Evolutionary conservation across 2,329 filamentous ascomycete genomes (phyloP).

Genomic region (Chaetomium strumarium): DNA sequence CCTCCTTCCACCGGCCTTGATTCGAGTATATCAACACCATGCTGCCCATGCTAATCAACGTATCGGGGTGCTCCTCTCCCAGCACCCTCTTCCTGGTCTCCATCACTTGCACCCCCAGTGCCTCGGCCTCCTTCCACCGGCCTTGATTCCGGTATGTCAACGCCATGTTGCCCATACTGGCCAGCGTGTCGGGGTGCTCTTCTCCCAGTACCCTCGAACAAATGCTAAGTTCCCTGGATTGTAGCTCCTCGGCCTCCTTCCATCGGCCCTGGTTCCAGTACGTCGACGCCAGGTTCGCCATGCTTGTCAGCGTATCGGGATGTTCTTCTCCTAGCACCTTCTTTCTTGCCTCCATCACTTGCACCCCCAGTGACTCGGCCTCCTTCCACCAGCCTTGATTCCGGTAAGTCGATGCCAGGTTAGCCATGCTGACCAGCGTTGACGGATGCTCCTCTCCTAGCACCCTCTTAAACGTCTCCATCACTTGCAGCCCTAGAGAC

Average conservation of each 20-base stretch:
- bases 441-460: background rate
- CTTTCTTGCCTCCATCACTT: background rate
- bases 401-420: slow-evolving; percentile 12
- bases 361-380: background rate
- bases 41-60: slow-evolving; percentile 7
- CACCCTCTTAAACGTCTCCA: background rate
- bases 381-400: slow-evolving; percentile 13
- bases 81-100: background rate
- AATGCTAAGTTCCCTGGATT: background rate
- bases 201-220: background rate
- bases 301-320: background rate
- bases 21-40: background rate
- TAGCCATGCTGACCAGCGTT: slow-evolving; percentile 8
- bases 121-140: slow-evolving; percentile 28
- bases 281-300: too few relatives aligned
- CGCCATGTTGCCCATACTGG: background rate
- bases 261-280: slow-evolving; percentile 8
- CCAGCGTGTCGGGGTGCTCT: background rate
- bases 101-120: slow-evolving; percentile 13
- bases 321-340: background rate
- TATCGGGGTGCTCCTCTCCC: background rate
- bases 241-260: slow-evolving; percentile 11
- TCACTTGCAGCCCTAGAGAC: slow-evolving; percentile 25
- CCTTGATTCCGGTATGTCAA: slow-evolving; percentile 1
- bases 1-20: slow-evolving; percentile 3